Base-by-base conservation (phyloP, 2,329 filamentous ascomycete species). In the Ascochyta rabiei region DNA sequence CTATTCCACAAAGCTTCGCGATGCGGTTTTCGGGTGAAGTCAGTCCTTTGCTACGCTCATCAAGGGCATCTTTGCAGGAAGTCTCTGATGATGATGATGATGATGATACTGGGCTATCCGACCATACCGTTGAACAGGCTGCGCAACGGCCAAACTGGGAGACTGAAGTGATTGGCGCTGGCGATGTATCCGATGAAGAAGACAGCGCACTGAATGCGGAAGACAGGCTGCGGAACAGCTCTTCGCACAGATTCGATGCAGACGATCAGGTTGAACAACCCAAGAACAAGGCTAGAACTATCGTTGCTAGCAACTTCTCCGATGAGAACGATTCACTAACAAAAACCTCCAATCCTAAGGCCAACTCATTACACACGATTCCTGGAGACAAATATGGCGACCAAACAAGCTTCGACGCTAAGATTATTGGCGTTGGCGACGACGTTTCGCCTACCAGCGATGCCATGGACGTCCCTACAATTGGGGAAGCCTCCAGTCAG, bases 31-130 rank as follows among this genome's bases (percentile, higher is more conserved):
- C 37, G 13, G 47, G 37, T 5, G 52, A 54, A 5, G 48, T 71
- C 30, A 72, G 63, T 39, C 68, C 69, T n/a, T 57, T 70, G 39
- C 39, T 67, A 23, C 39, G 53, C 16, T 60, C 67, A 30, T 49
- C 57, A 4, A 53, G 48, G 15, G 51, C 55, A 10, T 54, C 60
- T 4, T 26, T 57, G 15, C 48, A 44, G 9, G 55, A 55, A 38
- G 15, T 47, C 10, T 31, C 48, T 28, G 53, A 56, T 19, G 45
- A 55, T 18, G 48, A 56, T 18, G 19, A 46, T 28, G 53, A 56
- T 19, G 45, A 55, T 18, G 48, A 56, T 18, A 26, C 26, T 37
- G 50, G 28, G 10, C 9, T 31, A 23, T 40, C 1, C 7, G 21
- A 16, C 38, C 39, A 10, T 57, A 59, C 23, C 5, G 13, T n/a